phyloP scores from a whole-genome alignment of 2,329 filamentous ascomycete species.

The Scytalidium lignicola region DNA sequence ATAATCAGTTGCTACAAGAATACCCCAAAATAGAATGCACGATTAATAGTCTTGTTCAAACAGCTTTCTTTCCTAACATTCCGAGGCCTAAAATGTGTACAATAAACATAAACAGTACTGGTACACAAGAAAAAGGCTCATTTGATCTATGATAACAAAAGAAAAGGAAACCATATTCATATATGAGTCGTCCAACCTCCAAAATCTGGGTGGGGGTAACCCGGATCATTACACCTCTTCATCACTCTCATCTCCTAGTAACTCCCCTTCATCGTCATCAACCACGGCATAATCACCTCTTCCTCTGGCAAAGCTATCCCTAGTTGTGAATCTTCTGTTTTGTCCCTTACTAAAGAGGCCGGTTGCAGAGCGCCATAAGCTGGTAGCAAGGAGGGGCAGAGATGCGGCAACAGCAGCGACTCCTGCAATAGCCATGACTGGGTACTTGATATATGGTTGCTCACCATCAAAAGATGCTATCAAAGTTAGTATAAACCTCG shows the following conservation, averaged over 20 bases:
- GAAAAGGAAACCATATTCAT: too few relatives aligned
- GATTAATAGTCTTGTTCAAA: too few relatives aligned
- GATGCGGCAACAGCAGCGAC: slow-evolving; percentile 54
- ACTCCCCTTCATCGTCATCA: slow-evolving; percentile 89
- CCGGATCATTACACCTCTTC: slow-evolving; percentile 60
- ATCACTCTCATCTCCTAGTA: slow-evolving; percentile 89
- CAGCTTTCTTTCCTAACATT: too few relatives aligned
- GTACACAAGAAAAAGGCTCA: too few relatives aligned
- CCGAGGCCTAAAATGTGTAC: too few relatives aligned
- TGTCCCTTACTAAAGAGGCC: slow-evolving; percentile 47
- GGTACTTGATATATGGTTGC: slow-evolving; percentile 73
- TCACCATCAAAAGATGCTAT: slow-evolving; percentile 57
- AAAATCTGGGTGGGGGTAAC: too few relatives aligned
- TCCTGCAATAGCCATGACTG: slow-evolving; percentile 68
- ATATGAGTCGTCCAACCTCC: too few relatives aligned
- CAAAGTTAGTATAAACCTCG: slow-evolving; percentile 14
- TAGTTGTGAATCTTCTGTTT: slow-evolving; percentile 66
- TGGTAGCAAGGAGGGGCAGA: slow-evolving; percentile 65
- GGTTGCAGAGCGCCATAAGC: slow-evolving; percentile 63
- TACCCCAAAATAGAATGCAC: too few relatives aligned
- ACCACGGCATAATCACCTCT: slow-evolving; percentile 84
- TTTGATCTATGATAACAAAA: too few relatives aligned
- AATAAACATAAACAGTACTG: too few relatives aligned
- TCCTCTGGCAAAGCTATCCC: slow-evolving; percentile 82
- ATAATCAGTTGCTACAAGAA: too few relatives aligned